Base-by-base conservation (phyloP, 495 filamentous ascomycete species). In the Talaromyces thailandensis region DNA sequence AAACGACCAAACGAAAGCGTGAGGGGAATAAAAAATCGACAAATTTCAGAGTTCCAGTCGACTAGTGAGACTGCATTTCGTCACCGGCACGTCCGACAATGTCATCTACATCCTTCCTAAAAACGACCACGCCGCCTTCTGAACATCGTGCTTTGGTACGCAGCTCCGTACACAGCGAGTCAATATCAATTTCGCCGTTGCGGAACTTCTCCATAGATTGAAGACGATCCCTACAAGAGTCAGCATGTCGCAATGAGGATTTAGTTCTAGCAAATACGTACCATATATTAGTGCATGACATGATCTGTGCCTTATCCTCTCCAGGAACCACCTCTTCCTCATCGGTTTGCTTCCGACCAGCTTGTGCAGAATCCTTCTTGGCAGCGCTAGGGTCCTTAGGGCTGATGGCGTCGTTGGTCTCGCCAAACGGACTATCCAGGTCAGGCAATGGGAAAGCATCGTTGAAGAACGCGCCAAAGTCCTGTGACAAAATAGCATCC, bases 141-240 rank as follows among this genome's bases (percentile, higher is more conserved):
- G 92, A 95, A 70, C 95, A 99, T 70, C 93, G 93, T 52, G 95
- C 95, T 76, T 99, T 99, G 68, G 89, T 88, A 62, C 92, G 88
- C n/a, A 99, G 83, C 64, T 99, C 92, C 6, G 88, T 86, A 75
- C 95, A 99, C 12, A 99, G 82, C 60, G 84, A 83, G 70, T 99
- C 95, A 66, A 99, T 88, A 66, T 99, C 94, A 64, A 96, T 85
- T 65, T 93, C 90, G 66, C 92, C 93, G 55, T 83, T 87, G 66
- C 88, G 88, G 69, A 94, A 94, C 68, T 87, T 91, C 56, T 92
- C 88, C 72, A 92, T 94, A 25, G 82, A 82, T 78, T 93, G 89
- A 35, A 99, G 78, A 76, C 89, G 91, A 74, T 98, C 92, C 94
- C 94, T 98, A 70, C 31, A 57, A 64, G 26, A 65, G 62, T 65